These are phyloP conservation scores for Trichoderma gracile DNA, from an alignment of 2,329 filamentous ascomycete species.

Conservation along the genomic window DNA sequence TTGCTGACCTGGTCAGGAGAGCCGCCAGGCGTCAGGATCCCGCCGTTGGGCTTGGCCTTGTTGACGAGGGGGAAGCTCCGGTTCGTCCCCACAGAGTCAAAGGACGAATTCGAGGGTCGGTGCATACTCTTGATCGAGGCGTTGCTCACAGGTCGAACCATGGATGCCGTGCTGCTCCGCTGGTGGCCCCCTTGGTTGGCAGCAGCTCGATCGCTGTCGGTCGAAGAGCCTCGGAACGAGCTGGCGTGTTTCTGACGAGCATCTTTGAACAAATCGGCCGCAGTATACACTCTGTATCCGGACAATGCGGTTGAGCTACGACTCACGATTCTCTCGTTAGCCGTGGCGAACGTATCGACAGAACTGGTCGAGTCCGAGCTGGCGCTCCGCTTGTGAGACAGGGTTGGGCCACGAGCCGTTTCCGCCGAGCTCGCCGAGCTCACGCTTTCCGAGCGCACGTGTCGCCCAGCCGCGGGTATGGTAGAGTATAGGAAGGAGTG, in stretches of 20 bases:
- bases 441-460: constrained; percentile 53
- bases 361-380: constrained; percentile 55
- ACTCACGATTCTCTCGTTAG: constrained; percentile 51
- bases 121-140: constrained; percentile 45
- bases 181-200: constrained; percentile 29
- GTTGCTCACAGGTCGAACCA: constrained; percentile 47
- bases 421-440: constrained; percentile 63
- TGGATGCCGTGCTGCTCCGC: constrained; percentile 39
- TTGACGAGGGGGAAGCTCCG: constrained; percentile 64
- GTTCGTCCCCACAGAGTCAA: constrained; percentile 59
- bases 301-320: constrained; percentile 36
- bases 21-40: constrained; percentile 49
- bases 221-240: constrained; percentile 33
- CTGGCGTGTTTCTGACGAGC: constrained; percentile 31
- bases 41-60: constrained; percentile 49
- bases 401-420: constrained; percentile 54
- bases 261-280: constrained; percentile 29
- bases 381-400: constrained; percentile 41
- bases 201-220: constrained; percentile 33
- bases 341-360: constrained; percentile 58
- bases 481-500: constrained; percentile 94
- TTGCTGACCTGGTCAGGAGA: constrained; percentile 53
- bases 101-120: constrained; percentile 58
- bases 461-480: constrained; percentile 64
- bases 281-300: constrained; percentile 31